Conservation (phyloP, 163 green algal species). For the Trebouxia gelatinosa region DNA sequence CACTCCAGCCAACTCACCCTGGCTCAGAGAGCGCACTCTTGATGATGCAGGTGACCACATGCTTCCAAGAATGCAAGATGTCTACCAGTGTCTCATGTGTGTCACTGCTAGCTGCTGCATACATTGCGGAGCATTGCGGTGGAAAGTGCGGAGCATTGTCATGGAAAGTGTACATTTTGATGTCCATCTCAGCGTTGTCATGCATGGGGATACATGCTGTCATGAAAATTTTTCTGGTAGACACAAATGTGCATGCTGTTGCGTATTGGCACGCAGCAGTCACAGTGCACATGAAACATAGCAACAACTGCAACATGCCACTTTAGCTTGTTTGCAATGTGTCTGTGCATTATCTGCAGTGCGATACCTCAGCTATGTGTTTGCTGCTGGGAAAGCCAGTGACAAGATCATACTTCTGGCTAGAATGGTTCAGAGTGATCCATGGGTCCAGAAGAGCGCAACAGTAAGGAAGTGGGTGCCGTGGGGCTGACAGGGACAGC, state of each 20-base stretch:
- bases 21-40: constrained; percentile 23
- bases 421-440: constrained; percentile 13
- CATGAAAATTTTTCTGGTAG: neutral
- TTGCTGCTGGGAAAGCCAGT: neutral
- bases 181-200: neutral
- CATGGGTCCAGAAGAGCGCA: neutral
- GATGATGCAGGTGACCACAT: constrained; percentile 7
- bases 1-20: constrained; percentile 19
- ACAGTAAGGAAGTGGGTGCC: neutral
- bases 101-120: neutral
- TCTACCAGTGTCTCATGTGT: neutral
- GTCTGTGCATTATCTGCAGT: neutral
- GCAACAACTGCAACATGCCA: neutral
- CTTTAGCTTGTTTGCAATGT: neutral
- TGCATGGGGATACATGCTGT: neutral
- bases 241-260: neutral
- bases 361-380: constrained; percentile 22
- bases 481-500: neutral
- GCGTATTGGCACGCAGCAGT: too few relatives aligned
- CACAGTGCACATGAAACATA: neutral
- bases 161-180: neutral
- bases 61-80: neutral
- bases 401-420: constrained; percentile 22
- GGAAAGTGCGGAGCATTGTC: too few relatives aligned
- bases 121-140: too few relatives aligned